These are phyloP conservation scores for Fusarium odoratissimum DNA, from an alignment of 2,329 filamentous ascomycete genomes.

Conservation along the genomic window DNA sequence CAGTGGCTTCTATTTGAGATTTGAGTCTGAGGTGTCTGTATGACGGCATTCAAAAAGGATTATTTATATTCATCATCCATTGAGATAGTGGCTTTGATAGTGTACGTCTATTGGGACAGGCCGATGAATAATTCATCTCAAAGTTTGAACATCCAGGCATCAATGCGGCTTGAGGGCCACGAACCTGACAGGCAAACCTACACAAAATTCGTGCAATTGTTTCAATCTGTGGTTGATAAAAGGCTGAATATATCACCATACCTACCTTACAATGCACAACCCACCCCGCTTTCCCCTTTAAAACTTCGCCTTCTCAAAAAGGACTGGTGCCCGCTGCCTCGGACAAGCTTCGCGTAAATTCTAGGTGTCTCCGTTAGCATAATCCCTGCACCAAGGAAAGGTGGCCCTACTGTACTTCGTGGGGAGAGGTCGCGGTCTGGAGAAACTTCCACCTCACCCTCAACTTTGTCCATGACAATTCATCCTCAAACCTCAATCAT, in stretches of 20 bases:
- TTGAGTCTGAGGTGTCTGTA: background rate
- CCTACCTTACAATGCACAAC: conserved; percentile 14
- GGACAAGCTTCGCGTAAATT: conserved; percentile 48
- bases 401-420: conserved; percentile 43
- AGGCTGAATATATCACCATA: conserved; percentile 10
- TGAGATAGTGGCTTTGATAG: background rate
- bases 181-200: background rate
- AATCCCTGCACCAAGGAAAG: conserved; percentile 41
- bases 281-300: conserved; percentile 37
- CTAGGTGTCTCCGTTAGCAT: conserved; percentile 37
- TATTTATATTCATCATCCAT: background rate
- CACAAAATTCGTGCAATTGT: background rate
- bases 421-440: conserved; percentile 46
- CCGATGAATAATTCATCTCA: background rate
- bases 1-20: background rate
- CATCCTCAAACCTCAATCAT: conserved; percentile 43
- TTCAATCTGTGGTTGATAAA: background rate
- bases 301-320: conserved; percentile 17
- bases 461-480: conserved; percentile 45
- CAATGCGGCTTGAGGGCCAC: background rate
- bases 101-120: background rate
- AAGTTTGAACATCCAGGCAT: background rate
- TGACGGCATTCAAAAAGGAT: background rate
- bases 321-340: conserved; percentile 30
- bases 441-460: conserved; percentile 58